These are phyloP conservation scores for Zelonia costaricensis DNA, from an alignment of 208 protist genomes.

Conservation along the genomic window DNA sequence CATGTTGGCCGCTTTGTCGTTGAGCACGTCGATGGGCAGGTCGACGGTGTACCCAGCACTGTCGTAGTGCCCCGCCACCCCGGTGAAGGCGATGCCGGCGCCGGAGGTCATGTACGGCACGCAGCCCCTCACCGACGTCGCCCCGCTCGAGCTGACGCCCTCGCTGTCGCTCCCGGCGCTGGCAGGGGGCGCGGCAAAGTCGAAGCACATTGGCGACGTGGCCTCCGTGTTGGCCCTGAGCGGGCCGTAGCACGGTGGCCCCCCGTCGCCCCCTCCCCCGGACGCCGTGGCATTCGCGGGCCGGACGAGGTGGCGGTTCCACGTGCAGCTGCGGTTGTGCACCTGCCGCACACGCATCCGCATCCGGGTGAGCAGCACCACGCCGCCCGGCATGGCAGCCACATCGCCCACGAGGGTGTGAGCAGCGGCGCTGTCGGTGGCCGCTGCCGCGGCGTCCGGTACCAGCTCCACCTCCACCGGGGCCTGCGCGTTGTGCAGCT, in stretches of 20 bases:
- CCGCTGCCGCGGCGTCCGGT: neutral
- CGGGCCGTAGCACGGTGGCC: slow-evolving; percentile 5
- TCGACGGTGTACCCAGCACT: slow-evolving; percentile 6
- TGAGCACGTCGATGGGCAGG: slow-evolving; percentile 2
- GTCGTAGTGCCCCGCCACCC: slow-evolving; percentile 6
- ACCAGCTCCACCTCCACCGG: slow-evolving; percentile 1
- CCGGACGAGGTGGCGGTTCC: slow-evolving; percentile 12
- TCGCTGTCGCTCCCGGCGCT: no score
- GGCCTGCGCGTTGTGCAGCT: slow-evolving; percentile 7
- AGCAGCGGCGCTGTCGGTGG: no score
- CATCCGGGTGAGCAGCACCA: slow-evolving; percentile 7
- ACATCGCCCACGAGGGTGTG: no score
- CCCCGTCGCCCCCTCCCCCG: neutral
- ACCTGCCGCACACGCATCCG: slow-evolving; percentile 14
- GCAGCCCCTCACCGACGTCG: no score
- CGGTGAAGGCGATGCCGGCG: slow-evolving; percentile 8
- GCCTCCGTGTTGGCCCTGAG: neutral
- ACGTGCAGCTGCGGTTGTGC: slow-evolving; percentile 12
- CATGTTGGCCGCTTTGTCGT: neutral
- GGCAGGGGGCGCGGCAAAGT: neutral
- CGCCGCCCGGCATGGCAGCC: slow-evolving; percentile 15
- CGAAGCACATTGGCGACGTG: neutral
- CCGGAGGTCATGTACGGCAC: neutral
- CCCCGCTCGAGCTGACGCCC: no score
- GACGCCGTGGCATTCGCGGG: neutral